Evolutionary conservation across 2,329 filamentous ascomycete species (phyloP).

Genomic region (Pestalotiopsis sp.): DNA sequence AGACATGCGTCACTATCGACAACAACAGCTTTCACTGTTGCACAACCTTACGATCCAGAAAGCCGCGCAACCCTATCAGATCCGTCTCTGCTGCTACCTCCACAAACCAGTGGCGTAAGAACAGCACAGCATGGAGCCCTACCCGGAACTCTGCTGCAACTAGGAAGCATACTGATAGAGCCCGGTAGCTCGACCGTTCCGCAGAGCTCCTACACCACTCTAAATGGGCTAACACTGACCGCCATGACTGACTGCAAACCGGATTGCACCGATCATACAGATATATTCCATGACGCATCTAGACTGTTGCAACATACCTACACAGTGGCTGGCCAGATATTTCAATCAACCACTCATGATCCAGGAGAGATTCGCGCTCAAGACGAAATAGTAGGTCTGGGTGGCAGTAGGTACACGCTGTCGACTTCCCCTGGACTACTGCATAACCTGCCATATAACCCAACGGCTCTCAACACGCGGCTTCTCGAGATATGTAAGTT

Average conservation of each 20-base stretch:
- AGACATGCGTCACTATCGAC: neutral
- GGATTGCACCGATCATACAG: constrained; percentile 1
- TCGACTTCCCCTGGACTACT: neutral
- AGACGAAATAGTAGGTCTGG: neutral
- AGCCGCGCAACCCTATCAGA: neutral
- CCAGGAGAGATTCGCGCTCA: neutral
- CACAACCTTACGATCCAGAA: neutral
- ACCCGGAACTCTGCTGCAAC: neutral
- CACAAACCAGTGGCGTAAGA: neutral
- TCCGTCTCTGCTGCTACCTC: neutral
- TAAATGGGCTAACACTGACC: neutral
- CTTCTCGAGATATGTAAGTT: constrained; percentile 12
- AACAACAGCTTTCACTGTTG: constrained; percentile 3
- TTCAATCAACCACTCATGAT: neutral
- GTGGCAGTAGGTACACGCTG: neutral
- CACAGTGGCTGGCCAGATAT: neutral
- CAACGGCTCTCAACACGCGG: constrained; percentile 7
- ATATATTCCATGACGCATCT: constrained; percentile 6
- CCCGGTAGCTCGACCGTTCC: neutral
- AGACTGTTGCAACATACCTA: neutral
- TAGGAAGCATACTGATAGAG: neutral
- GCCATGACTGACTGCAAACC: constrained; percentile 6
- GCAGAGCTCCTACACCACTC: neutral
- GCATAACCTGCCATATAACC: neutral
- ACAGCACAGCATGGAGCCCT: neutral